A percentile compares a stretch with the other conserved stretches of the same genome.
Evolutionary conservation across 768 basidiomycete species (phyloP).

Genomic region (Boletus vinaceobasis): DNA sequence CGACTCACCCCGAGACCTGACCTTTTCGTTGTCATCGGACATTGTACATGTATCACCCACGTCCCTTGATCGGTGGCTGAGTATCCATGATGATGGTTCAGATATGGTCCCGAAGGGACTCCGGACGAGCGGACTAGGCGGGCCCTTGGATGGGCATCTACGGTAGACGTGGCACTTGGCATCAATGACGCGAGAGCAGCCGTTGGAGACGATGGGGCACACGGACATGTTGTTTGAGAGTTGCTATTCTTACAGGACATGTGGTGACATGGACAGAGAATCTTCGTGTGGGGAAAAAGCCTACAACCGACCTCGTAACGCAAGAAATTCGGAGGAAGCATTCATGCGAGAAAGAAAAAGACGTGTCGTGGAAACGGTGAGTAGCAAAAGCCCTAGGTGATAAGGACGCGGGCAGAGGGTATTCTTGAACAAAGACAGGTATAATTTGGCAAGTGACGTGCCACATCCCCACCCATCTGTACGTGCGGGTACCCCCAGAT

Average conservation of each 20-base stretch:
- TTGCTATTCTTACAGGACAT: not conserved
- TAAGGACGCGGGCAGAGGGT: constrained; percentile 3
- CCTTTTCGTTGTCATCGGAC: not conserved
- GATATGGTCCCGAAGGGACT: not conserved
- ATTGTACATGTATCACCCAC: not conserved
- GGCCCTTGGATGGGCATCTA: not conserved
- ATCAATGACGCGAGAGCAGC: not conserved
- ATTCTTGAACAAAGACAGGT: not conserved
- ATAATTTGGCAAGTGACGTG: not conserved
- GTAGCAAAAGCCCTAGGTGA: not conserved
- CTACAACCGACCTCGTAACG: not conserved
- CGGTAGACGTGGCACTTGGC: not conserved
- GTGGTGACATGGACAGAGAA: not conserved
- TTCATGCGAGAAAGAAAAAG: not conserved
- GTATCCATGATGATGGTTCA: not conserved
- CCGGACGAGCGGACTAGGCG: not conserved
- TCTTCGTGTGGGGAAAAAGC: not conserved
- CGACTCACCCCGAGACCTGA: too few species aligned
- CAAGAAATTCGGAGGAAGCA: not conserved
- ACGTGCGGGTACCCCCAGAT: constrained; percentile 9
- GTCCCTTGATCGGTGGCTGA: not conserved
- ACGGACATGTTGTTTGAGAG: not conserved
- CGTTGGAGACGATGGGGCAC: too few species aligned
- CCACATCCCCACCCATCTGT: not conserved
- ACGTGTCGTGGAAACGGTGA: not conserved